Evolutionary conservation across 495 filamentous ascomycete species (phyloP).

Genomic region (Schizothecium vesticola): DNA sequence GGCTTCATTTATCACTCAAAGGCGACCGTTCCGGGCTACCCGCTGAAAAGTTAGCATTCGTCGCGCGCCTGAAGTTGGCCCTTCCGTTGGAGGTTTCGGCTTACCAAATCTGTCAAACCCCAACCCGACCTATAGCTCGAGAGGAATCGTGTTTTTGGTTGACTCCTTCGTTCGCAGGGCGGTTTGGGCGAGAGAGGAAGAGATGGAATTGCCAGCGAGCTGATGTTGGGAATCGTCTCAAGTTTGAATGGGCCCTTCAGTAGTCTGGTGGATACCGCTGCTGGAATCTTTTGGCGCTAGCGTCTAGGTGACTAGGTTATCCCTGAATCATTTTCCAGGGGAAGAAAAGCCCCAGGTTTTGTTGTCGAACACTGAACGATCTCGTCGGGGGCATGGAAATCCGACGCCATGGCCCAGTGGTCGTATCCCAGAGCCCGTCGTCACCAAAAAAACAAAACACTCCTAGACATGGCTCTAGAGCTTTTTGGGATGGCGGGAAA

Average conservation of each 20-base stretch:
- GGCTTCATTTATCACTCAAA: background rate
- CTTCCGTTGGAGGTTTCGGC: background rate
- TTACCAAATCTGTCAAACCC: background rate
- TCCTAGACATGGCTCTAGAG: background rate
- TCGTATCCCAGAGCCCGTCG: background rate
- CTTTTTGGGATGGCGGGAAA: background rate
- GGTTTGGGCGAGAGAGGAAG: background rate
- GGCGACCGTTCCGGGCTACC: background rate
- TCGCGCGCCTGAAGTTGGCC: background rate
- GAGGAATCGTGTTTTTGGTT: background rate
- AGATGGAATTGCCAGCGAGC: background rate
- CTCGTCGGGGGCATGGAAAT: background rate
- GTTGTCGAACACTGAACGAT: too few species aligned
- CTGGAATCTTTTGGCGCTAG: background rate
- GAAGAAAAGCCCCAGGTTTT: too few species aligned
- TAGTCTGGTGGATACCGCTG: background rate
- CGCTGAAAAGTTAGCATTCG: background rate
- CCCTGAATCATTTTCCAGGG: background rate
- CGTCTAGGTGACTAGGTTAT: too few species aligned
- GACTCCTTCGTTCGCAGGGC: background rate
- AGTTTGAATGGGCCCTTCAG: background rate
- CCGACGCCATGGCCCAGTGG: background rate
- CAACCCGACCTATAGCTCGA: background rate
- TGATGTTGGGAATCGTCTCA: background rate
- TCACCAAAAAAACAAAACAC: background rate